phyloP scores from a whole-genome alignment of 140 eudicot genomes.

The Ambrosia hybrid region DNA sequence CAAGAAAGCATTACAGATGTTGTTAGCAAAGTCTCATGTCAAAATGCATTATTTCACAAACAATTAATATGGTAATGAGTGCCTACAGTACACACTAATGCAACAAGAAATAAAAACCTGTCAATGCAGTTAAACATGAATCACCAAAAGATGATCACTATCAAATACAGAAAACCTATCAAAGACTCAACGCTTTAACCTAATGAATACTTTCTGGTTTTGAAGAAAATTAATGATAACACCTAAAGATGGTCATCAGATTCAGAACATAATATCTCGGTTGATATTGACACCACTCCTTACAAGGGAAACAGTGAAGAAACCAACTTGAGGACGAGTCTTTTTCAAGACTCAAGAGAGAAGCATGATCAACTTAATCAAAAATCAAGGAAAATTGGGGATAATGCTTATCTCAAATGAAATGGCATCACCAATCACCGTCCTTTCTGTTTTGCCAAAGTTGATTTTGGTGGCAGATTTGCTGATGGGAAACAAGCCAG shows the following conservation, averaged over 20 bases:
- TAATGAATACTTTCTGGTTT: not conserved
- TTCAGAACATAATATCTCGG: not conserved
- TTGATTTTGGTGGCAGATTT: not conserved
- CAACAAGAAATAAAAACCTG: not conserved
- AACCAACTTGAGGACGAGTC: not conserved
- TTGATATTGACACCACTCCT: not conserved
- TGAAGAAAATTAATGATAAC: not conserved
- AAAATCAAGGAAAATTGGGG: not conserved
- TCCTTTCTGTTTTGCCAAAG: not conserved
- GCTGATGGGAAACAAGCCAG: not conserved
- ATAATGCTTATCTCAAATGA: not conserved
- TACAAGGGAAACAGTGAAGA: not conserved
- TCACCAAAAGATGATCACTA: not conserved
- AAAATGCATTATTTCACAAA: conserved; percentile 9
- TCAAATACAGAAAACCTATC: not conserved
- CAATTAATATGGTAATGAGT: not conserved
- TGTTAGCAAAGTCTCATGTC: not conserved
- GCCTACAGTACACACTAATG: not conserved
- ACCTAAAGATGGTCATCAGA: not conserved
- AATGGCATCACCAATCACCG: not conserved
- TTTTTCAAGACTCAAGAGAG: not conserved
- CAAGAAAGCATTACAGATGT: not conserved
- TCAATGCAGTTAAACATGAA: not conserved
- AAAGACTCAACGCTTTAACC: not conserved
- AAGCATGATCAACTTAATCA: not conserved